Evolutionary conservation across 148 eudicot species (phyloP), one percentile per base, ranked within the genome.

Genomic region (Agrostemma githago): DNA sequence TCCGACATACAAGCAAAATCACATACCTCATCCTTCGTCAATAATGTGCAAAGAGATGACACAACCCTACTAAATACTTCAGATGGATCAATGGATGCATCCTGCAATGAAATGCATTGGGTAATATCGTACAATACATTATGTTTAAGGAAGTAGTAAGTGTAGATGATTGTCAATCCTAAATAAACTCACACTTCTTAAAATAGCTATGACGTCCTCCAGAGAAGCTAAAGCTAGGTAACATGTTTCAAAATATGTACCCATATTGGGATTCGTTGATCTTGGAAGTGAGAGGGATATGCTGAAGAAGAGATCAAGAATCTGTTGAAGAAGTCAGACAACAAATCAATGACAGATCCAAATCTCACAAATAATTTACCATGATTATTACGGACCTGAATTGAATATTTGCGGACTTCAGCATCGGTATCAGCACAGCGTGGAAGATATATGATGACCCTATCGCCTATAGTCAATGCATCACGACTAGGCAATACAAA

Each of bases 31-130:
- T 94, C 93, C 78, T 85, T 91, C 4, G 97, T 86, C 72, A 95
- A 72, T 76, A 95, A 82, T 58, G 85, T 81, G 86, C 99, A 88
- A 26, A 95, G 83, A 56, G 91, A 86, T 41, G 91, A 90, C 82
- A 95, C 89, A 72, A 92, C 85, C 83, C 99, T 83, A 81, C 88
- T 92, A 74, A 95, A 95, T 72, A 95, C 97, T 81, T 95, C 99
- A 20, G 99, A 95, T 42, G 93, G 97, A 82, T 95, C 99, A 78
- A 95, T 90, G 56, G 97, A 90, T 59, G 99, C 96, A 86, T 95
- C 99, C 99, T 95, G 86, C 72, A 79, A 19, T 17, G 41, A 68
- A 75, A 74, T 40, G 54, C 61, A 61, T 58, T 68, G 69, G 61
- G 72, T 5, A 70, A 20, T 34, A 46, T 16, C 34, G n/a, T 73